phyloP scores from a whole-genome alignment of 352 stramenopile genomes.

The Pythium diclinum region DNA sequence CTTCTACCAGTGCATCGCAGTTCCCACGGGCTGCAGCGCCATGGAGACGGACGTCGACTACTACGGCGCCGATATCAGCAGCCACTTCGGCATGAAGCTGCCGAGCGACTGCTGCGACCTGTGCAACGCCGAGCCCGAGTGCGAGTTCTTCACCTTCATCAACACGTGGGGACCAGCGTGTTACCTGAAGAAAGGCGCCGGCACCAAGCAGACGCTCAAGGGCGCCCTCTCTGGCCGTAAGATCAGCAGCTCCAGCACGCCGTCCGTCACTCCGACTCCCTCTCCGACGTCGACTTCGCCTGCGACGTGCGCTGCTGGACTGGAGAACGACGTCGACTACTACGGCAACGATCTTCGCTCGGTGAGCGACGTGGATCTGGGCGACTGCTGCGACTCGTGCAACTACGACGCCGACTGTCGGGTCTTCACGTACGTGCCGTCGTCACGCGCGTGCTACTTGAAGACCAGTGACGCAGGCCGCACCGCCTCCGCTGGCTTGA shows the following conservation, averaged over 20 bases:
- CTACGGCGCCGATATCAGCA: not conserved
- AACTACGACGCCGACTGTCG: conserved; percentile 35
- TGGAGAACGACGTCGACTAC: conserved; percentile 53
- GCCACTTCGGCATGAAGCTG: not conserved
- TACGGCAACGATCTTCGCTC: conserved; percentile 9
- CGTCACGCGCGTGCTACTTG: conserved; percentile 28
- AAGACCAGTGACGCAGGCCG: conserved; percentile 40
- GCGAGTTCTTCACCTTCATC: conserved; percentile 49
- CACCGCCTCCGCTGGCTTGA: not conserved
- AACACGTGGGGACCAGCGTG: conserved; percentile 50
- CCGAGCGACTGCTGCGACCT: conserved; percentile 35
- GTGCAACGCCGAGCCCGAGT: conserved; percentile 36
- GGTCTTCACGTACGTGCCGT: conserved; percentile 7
- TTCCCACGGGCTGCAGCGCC: conserved; percentile 8
- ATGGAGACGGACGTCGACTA: conserved; percentile 20
- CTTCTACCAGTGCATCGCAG: conserved; percentile 11
- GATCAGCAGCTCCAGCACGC: conserved; percentile 29
- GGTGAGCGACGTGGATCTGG: not conserved
- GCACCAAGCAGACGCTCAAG: conserved; percentile 22
- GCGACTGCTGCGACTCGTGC: not conserved
- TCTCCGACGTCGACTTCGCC: too few species aligned
- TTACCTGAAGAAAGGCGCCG: conserved; percentile 42
- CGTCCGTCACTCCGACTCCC: conserved; percentile 10
- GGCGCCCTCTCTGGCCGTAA: conserved; percentile 22
- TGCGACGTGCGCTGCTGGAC: conserved; percentile 19